phyloP scores from a whole-genome alignment of 2,329 filamentous ascomycete species.

The Exophiala oligosperma region DNA sequence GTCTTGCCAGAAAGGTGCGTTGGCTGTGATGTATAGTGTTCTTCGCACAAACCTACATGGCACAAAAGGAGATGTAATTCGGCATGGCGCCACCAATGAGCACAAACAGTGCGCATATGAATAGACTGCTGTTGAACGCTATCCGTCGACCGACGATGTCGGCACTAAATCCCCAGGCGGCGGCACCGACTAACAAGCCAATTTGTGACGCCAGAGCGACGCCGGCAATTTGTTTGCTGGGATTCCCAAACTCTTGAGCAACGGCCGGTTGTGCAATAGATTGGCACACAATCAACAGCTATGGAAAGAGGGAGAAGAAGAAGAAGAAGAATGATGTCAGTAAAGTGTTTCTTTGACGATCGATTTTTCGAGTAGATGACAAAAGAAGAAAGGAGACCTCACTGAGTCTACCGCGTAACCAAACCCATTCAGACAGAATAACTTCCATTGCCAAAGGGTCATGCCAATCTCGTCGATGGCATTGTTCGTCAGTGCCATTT shows the following conservation, averaged over 20 bases:
- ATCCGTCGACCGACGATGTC: conserved; percentile 67
- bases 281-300: conserved; percentile 36
- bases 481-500: conserved; percentile 39
- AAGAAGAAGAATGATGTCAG: not conserved
- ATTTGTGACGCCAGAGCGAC: conserved; percentile 42
- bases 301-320: conserved; percentile 31
- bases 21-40: too few relatives aligned
- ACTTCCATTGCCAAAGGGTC: conserved; percentile 59
- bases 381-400: conserved; percentile 21
- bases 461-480: conserved; percentile 60
- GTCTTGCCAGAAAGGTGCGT: not conserved
- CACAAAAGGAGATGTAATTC: conserved; percentile 44
- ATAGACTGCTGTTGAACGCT: conserved; percentile 67
- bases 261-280: conserved; percentile 31
- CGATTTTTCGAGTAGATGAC: not conserved
- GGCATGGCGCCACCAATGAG: conserved; percentile 67
- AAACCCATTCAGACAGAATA: conserved; percentile 63
- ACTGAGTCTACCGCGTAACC: conserved; percentile 47
- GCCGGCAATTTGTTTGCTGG: conserved; percentile 29
- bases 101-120: conserved; percentile 61
- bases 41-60: conserved; percentile 8
- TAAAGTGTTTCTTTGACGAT: not conserved
- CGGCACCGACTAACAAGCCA: conserved; percentile 43
- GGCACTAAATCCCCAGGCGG: conserved; percentile 68
- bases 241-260: conserved; percentile 20